Conservation (phyloP, 2,329 filamentous ascomycete genomes). For the Colletotrichum plurivorum region DNA sequence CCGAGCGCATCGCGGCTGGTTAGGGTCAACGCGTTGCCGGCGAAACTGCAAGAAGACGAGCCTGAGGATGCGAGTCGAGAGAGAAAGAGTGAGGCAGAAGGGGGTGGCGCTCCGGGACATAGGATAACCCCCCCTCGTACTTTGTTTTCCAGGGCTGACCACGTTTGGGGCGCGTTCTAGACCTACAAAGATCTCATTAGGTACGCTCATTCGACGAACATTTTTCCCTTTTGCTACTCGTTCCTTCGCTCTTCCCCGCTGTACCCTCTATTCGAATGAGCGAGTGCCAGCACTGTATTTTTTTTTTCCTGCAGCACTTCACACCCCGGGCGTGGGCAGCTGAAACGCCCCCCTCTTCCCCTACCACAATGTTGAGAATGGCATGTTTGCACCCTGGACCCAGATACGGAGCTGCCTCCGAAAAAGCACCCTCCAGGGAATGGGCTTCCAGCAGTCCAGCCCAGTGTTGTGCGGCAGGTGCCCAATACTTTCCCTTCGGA, state of each 20-base stretch:
- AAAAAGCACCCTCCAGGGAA: slow-evolving; percentile 14
- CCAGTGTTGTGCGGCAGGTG: not conserved
- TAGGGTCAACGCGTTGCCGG: not conserved
- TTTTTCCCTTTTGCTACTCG: slow-evolving; percentile 25
- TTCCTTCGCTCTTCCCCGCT: slow-evolving; percentile 1
- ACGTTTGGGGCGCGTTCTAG: slow-evolving; percentile 47
- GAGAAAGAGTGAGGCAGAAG: slow-evolving; percentile 13
- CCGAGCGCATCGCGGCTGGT: not conserved
- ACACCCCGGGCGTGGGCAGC: slow-evolving; percentile 24
- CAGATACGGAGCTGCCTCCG: slow-evolving; percentile 38
- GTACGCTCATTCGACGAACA: slow-evolving; percentile 43
- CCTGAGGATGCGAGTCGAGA: slow-evolving; percentile 4
- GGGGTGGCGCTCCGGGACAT: slow-evolving; percentile 19
- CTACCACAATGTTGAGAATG: slow-evolving; percentile 35
- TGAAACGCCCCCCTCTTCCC: slow-evolving; percentile 19
- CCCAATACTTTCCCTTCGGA: slow-evolving; percentile 12
- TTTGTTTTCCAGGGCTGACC: slow-evolving; percentile 37
- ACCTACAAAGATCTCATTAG: slow-evolving; percentile 54
- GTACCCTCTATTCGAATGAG: slow-evolving; percentile 5
- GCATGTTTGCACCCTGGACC: slow-evolving; percentile 32
- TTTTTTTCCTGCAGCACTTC: not conserved
- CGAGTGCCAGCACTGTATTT: slow-evolving; percentile 20
- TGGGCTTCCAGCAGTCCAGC: not conserved
- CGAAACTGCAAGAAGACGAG: not conserved
- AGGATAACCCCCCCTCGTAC: slow-evolving; percentile 1